These are phyloP conservation scores for Cyclotella sp. DNA, from an alignment of 108 stramenopile species.

Conservation along the genomic window DNA sequence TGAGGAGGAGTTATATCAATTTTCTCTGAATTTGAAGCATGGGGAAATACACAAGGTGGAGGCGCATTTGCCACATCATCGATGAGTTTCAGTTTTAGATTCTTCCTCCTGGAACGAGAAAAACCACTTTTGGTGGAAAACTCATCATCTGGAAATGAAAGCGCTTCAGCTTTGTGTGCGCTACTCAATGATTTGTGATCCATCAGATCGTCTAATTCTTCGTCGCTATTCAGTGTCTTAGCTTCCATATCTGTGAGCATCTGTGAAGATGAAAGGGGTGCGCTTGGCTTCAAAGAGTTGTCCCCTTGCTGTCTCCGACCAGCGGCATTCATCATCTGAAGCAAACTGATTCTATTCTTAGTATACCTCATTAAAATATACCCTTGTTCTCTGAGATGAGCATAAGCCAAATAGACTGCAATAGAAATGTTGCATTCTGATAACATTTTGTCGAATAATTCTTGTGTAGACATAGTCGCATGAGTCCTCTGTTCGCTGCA, in stretches of 20 bases:
- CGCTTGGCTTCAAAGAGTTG: not conserved
- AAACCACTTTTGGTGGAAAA: not conserved
- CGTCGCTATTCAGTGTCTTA: not conserved
- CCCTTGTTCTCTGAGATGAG: slow-evolving; percentile 80
- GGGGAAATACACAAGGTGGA: slow-evolving; percentile 46
- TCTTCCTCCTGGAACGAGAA: slow-evolving; percentile 61
- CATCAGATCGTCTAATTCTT: not conserved
- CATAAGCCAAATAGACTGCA: slow-evolving; percentile 71
- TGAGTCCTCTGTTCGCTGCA: not conserved
- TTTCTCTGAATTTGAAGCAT: slow-evolving; percentile 5
- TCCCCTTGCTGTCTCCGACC: not conserved
- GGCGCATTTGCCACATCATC: slow-evolving; percentile 50
- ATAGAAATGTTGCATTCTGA: slow-evolving; percentile 59
- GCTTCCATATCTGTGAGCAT: not conserved
- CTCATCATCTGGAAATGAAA: not conserved
- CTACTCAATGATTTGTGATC: not conserved
- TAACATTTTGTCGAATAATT: slow-evolving; percentile 62
- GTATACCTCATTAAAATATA: slow-evolving; percentile 78
- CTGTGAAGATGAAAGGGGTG: not conserved
- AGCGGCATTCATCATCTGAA: slow-evolving; percentile 16
- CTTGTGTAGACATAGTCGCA: slow-evolving; percentile 35
- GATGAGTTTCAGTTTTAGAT: slow-evolving; percentile 59
- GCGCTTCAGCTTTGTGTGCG: not conserved
- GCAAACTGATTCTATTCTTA: slow-evolving; percentile 54
- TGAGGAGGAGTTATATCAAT: slow-evolving; percentile 31